Evolutionary conservation across 805 yeast species (phyloP).

Genomic region (Starmerella bombi): DNA sequence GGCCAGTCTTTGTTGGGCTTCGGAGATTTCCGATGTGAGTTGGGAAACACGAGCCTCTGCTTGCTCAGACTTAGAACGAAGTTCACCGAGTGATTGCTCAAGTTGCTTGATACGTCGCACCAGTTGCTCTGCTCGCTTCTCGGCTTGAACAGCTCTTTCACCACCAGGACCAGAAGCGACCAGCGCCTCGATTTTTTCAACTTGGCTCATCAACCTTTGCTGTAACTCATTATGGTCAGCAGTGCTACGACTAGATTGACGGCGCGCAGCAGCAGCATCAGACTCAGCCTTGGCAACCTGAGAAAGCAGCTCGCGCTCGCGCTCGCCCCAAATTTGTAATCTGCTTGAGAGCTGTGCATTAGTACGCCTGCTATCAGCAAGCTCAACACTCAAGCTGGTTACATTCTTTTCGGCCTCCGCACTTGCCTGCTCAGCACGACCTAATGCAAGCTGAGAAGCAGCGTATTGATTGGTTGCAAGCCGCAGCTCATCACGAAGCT

Average conservation of each 20-base stretch:
- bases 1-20: background rate
- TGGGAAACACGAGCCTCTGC: background rate
- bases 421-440: conserved; percentile 5
- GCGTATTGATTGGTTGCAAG: background rate
- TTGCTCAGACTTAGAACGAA: background rate
- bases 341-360: background rate
- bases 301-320: conserved; percentile 5
- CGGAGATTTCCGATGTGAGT: no score
- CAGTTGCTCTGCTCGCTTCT: background rate
- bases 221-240: conserved; percentile 6
- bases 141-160: no score
- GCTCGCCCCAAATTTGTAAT: background rate
- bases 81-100: background rate
- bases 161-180: conserved; percentile 7
- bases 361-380: background rate
- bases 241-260: background rate
- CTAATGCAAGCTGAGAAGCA: background rate
- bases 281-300: background rate
- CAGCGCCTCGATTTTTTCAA: conserved; percentile 10
- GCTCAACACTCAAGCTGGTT: background rate
- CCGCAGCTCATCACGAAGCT: conserved; percentile 21
- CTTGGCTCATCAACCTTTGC: conserved; percentile 12
- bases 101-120: background rate
- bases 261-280: background rate
- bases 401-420: background rate